These are phyloP conservation scores for Suhomyces sp. DNA, from an alignment of 805 yeast species.

Conservation along the genomic window DNA sequence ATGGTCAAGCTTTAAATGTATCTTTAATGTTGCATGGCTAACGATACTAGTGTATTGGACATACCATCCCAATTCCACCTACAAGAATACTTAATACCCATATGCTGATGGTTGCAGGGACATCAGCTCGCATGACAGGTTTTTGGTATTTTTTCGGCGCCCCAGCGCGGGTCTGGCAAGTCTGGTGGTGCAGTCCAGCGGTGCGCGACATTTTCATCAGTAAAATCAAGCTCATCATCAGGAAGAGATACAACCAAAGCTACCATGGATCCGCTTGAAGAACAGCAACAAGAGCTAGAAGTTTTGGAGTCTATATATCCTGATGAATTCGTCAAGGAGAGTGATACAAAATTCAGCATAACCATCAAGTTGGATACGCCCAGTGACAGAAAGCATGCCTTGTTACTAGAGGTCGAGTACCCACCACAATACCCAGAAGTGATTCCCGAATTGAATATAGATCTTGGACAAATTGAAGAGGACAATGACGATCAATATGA, in stretches of 20 bases:
- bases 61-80: background rate
- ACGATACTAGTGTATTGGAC: background rate
- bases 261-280: slow-evolving; percentile 72
- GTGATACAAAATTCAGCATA: slow-evolving; percentile 54
- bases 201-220: background rate
- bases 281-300: slow-evolving; percentile 86
- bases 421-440: slow-evolving; percentile 83
- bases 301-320: slow-evolving; percentile 90
- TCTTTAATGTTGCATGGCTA: background rate
- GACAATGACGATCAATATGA: slow-evolving; percentile 24
- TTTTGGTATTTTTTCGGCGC: background rate
- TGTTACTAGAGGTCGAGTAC: slow-evolving; percentile 61
- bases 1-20: background rate
- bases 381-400: slow-evolving; percentile 54
- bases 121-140: background rate
- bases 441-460: slow-evolving; percentile 56
- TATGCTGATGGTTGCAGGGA: background rate
- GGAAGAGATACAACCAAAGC: background rate
- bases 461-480: slow-evolving; percentile 22
- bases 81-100: background rate
- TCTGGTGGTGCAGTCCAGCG: background rate
- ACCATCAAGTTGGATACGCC: slow-evolving; percentile 64
- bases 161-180: background rate
- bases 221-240: background rate
- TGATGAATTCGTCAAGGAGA: slow-evolving; percentile 63